Evolutionary conservation across 169 alveolate species (phyloP).

Genomic region (Ichthyophthirius multifiliis): DNA sequence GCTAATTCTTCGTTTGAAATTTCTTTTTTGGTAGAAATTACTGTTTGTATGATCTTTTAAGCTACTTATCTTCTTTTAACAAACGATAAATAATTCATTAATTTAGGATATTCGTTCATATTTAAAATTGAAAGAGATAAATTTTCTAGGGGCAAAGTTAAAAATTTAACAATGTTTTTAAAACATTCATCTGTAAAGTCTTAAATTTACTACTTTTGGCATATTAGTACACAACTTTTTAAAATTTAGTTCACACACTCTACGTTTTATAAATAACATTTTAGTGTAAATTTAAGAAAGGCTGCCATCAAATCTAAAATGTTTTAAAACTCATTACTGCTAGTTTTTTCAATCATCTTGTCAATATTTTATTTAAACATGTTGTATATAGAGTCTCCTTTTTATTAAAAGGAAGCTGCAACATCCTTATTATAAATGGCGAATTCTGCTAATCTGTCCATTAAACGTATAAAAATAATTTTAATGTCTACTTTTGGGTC

Average conservation of each 20-base stretch:
- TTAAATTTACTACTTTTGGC: constrained; percentile 46
- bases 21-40: constrained; percentile 65
- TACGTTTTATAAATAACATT: constrained; percentile 82
- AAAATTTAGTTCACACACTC: constrained; percentile 69
- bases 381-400: constrained; percentile 77
- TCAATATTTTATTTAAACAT: constrained; percentile 82
- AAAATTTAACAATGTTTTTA: constrained; percentile 72
- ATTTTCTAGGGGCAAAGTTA: constrained; percentile 78
- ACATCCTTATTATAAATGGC: constrained; percentile 66
- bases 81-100: constrained; percentile 74
- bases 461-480: constrained; percentile 70
- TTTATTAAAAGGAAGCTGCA: constrained; percentile 50
- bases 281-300: constrained; percentile 85
- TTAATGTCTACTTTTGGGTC: constrained; percentile 72
- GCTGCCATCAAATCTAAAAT: constrained; percentile 79
- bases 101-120: constrained; percentile 76
- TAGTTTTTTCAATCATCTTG: constrained; percentile 46
- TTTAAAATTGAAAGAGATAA: constrained; percentile 68
- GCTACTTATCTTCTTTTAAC: constrained; percentile 75
- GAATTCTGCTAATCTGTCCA: constrained; percentile 90
- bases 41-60: constrained; percentile 73
- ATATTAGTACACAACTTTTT: constrained; percentile 50
- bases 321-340: constrained; percentile 61
- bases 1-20: constrained; percentile 73
- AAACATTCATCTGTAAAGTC: constrained; percentile 64